Conservation (phyloP, 768 basidiomycete genomes). For the Mycena kentingensis region DNA sequence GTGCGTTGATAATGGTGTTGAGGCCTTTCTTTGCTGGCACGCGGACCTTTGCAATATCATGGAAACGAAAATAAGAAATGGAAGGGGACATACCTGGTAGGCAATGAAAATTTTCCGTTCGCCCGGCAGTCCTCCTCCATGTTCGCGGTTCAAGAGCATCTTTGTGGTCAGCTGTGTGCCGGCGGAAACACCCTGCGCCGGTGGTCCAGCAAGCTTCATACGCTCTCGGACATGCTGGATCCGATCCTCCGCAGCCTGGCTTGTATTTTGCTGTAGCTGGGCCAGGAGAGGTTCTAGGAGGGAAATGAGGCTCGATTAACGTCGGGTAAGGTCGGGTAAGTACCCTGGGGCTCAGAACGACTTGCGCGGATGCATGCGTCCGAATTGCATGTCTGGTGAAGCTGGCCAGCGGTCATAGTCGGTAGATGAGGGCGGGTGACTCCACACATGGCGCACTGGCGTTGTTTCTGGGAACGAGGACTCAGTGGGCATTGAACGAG, state of each 20-base stretch:
- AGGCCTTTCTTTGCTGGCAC: neutral
- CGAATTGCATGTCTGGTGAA: slow-evolving; percentile 1
- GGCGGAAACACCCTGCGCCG: neutral
- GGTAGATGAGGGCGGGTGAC: slow-evolving; percentile 6
- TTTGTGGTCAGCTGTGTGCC: neutral
- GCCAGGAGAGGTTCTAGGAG: too few relatives aligned
- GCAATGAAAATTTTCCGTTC: neutral
- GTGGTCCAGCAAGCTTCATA: neutral
- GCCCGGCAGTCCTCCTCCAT: neutral
- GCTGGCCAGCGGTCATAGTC: neutral
- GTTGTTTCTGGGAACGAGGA: slow-evolving; percentile 1
- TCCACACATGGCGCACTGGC: slow-evolving; percentile 2
- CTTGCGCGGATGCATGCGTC: neutral
- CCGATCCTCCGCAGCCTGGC: too few relatives aligned
- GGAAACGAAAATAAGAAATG: neutral
- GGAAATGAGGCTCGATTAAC: too few relatives aligned
- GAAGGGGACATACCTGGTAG: neutral
- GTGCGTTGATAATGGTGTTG: neutral
- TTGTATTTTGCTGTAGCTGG: too few relatives aligned
- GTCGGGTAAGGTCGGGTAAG: too few relatives aligned
- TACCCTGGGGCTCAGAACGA: too few relatives aligned
- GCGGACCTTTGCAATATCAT: neutral
- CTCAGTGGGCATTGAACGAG: neutral
- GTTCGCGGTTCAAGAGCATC: neutral
- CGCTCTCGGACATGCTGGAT: neutral